phyloP scores from a whole-genome alignment of 1,139 yeast species.

The Pichiaceae sp. region DNA sequence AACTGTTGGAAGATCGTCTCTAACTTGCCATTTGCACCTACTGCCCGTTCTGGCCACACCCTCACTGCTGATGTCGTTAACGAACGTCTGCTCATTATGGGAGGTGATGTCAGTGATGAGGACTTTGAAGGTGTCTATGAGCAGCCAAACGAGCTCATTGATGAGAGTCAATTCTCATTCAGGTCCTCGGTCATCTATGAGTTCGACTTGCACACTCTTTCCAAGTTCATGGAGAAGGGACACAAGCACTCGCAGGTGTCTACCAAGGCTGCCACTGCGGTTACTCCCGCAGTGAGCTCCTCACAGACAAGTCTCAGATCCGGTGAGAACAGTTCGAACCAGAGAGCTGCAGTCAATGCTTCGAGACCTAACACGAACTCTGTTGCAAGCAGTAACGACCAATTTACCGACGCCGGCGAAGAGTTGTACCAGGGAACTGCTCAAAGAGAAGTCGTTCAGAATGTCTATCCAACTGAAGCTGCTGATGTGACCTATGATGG shows the following conservation, averaged over 20 bases:
- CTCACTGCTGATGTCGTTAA: slow-evolving; percentile 60
- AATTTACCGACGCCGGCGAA: slow-evolving; percentile 2
- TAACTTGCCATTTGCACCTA: slow-evolving; percentile 42
- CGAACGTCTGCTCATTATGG: slow-evolving; percentile 75
- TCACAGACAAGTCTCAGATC: neutral
- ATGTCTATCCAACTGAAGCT: neutral
- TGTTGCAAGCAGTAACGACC: neutral
- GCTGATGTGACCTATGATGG: neutral
- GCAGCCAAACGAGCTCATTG: slow-evolving; percentile 30
- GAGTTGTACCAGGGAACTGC: neutral
- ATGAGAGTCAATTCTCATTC: slow-evolving; percentile 36
- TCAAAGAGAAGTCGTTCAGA: neutral
- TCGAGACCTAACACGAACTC: neutral
- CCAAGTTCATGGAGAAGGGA: slow-evolving; percentile 21
- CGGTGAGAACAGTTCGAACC: neutral
- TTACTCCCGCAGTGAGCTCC: too few relatives aligned
- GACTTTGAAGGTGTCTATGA: slow-evolving; percentile 28
- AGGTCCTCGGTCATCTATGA: slow-evolving; percentile 55
- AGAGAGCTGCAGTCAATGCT: neutral
- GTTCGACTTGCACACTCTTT: slow-evolving; percentile 39
- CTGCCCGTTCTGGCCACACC: slow-evolving; percentile 92
- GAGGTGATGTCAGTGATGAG: slow-evolving; percentile 61
- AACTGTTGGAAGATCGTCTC: slow-evolving; percentile 40
- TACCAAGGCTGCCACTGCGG: neutral
- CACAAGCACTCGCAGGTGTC: neutral